Evolutionary conservation across 345 rosid species (phyloP).

Genomic region (Eucalyptus erythrocorys): DNA sequence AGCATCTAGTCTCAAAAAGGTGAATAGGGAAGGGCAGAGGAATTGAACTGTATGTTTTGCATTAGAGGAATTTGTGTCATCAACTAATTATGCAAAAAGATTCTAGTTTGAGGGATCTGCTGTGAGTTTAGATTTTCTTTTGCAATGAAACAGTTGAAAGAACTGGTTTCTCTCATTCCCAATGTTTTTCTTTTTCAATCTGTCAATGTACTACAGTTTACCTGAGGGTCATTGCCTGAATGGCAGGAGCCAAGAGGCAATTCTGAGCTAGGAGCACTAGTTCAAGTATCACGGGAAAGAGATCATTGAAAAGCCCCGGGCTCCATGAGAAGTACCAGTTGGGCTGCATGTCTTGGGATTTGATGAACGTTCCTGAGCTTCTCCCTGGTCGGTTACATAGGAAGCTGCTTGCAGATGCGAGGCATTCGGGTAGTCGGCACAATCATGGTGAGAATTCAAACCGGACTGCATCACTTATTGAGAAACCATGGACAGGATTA

Average conservation of each 20-base stretch:
- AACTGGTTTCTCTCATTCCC: not conserved
- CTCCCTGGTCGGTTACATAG: constrained; percentile 22
- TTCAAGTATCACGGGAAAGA: constrained; percentile 10
- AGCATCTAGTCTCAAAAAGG: not conserved
- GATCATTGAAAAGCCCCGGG: constrained; percentile 44
- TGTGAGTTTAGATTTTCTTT: not conserved
- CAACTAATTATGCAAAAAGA: not conserved
- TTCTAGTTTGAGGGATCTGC: not conserved
- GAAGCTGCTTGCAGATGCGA: constrained; percentile 37
- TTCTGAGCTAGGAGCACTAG: not conserved
- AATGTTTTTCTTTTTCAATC: not conserved
- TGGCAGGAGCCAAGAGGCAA: not conserved
- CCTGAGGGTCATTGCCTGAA: not conserved
- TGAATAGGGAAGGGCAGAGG: not conserved
- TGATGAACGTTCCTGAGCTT: constrained; percentile 38
- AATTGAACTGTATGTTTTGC: not conserved
- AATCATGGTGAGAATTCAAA: not conserved
- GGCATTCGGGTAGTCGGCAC: constrained; percentile 18
- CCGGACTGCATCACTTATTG: not conserved
- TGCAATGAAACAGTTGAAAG: not conserved
- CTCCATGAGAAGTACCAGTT: constrained; percentile 48
- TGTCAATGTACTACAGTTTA: not conserved
- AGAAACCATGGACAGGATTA: not conserved
- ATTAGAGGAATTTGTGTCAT: not conserved
- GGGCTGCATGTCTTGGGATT: constrained; percentile 38